Base-by-base conservation (phyloP, 768 basidiomycete genomes). In the Pleurotus tuoliensis region DNA sequence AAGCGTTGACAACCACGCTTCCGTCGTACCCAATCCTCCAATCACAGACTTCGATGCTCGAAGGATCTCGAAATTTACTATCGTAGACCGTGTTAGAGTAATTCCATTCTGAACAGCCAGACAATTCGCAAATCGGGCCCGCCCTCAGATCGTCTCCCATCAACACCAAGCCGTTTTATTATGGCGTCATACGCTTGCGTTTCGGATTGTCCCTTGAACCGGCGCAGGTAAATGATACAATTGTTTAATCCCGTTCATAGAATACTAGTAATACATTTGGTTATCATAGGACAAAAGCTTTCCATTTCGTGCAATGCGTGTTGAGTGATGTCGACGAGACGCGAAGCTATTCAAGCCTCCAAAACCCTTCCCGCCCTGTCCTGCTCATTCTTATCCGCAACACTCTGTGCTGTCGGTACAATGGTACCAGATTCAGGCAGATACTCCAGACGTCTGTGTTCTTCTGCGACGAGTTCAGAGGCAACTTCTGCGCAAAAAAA, bases 21-120 rank as follows among this genome's bases (percentile, higher is more conserved):
- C 47, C 12, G 20, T 56, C 12, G 37, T 53, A 12, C 15, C 51
- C n/a, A 20, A 48, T 18, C 45, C 15, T 7, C 47, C 58, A 11
- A 25, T 12, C 25, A 47, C 45, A 13, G 47, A 47, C 47, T 50
- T 50, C 16, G 58, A 59, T 20, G 47, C 46, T 18, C 55, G 58
- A 24, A 55, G 58, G 30, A 49, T 59, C 20, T 50, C 41, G 1
- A 43, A 43, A 22, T 41, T 59, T 18, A 59, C 55, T 20, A 38
- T 56, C 24, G 47, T 59, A 11, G 48, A 56, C 44, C 27, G 20
- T 24, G 24, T 50, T 11, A 16, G 39, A 24, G 37, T 18, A 12
- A 55, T 56, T 22, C 55, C 58, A 22, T 55, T 58, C 39, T 53
- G n/a, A 41, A 12, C 13, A 13, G 13, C 20, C 12, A 24, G 22